Base-by-base conservation (phyloP, 257 asterid genomes). In the Petunia secreta region DNA sequence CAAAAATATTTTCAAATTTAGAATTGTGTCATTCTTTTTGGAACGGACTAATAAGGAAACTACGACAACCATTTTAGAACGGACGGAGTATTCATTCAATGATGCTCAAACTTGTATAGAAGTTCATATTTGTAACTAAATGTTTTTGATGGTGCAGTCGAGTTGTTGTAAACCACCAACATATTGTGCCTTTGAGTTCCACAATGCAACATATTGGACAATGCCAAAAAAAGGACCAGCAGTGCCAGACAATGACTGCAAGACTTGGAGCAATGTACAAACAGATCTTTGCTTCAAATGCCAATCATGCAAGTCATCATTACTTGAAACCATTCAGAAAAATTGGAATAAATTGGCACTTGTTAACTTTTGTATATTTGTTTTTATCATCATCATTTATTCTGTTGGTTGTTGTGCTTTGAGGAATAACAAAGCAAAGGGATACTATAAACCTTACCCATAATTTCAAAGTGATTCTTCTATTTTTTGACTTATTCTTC, bases 91-190 rank as follows among this genome's bases (percentile, higher is more conserved):
- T 25, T 25, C 25, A 25, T 25, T 25, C 25, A 25, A 25, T 25
- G 25, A 25, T 25, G 25, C 25, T 25, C 25, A 25, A 25, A 25
- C 25, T 25, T 25, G 25, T 25, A 25, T 25, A 25, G 25, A 25
- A 25, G 25, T 25, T 25, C 25, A 25, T 25, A 25, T 25, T 25
- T 25, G 25, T 25, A 25, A 25, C 25, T 25, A 25, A 25, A 25
- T 25, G 25, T n/a, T 38, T 9, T 5, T 59, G 6, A 67, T 68
- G 71, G 6, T 37, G 38, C 82, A 92, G 98, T 88, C 91, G 60
- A 91, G 94, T 63, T 94, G 98, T 85, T 94, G 97, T 89, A 92
- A 92, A 82, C 97, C 97, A 38, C 97, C 98, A 2, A 80, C 46
- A 1, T 85, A 85, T 80, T 94, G 97, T 40, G 94, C 93, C 63